A percentile compares a stretch with the other conserved stretches of the same genome.
Evolutionary conservation across 257 asterid species (phyloP).

Genomic region (Craterostigma plantagineum): DNA sequence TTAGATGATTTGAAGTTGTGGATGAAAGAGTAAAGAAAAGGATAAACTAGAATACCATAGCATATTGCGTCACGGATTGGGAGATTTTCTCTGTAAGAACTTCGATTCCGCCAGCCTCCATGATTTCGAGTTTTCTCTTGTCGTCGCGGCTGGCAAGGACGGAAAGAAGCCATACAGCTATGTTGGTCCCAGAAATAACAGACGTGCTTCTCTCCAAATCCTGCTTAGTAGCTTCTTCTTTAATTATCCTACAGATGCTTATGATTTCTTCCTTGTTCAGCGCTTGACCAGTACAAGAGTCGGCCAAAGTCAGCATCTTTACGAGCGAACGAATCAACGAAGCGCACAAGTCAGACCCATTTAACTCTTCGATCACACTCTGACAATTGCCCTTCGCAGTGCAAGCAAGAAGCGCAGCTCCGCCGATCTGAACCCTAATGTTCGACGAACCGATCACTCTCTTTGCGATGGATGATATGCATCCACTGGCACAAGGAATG

Average conservation of each 20-base stretch:
- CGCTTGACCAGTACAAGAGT: constrained; percentile 28
- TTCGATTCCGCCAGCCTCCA: constrained; percentile 94
- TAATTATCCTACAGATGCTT: constrained; percentile 44
- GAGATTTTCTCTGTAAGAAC: constrained; percentile 71
- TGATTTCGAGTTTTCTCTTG: constrained; percentile 51
- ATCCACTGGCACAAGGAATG: constrained; percentile 50
- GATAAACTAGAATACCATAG: constrained; percentile 41
- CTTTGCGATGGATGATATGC: constrained; percentile 54
- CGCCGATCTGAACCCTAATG: constrained; percentile 63
- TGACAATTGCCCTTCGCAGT: constrained; percentile 69
- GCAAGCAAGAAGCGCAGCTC: constrained; percentile 89
- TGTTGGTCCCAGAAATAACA: constrained; percentile 48
- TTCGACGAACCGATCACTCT: constrained; percentile 54
- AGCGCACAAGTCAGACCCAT: constrained; percentile 36
- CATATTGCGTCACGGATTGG: constrained; percentile 41
- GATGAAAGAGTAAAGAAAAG: no score
- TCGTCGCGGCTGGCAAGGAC: constrained; percentile 68
- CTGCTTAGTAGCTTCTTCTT: constrained; percentile 26
- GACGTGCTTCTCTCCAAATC: constrained; percentile 44
- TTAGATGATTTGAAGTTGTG: constrained; percentile 7
- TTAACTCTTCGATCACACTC: constrained; percentile 60
- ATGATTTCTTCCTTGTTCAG: constrained; percentile 15
- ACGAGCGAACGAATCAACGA: constrained; percentile 69
- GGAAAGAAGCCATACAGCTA: constrained; percentile 85
- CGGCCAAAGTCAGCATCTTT: constrained; percentile 47